These are phyloP conservation scores for Trypanosoma mega DNA, from an alignment of 208 protist species.

Conservation along the genomic window DNA sequence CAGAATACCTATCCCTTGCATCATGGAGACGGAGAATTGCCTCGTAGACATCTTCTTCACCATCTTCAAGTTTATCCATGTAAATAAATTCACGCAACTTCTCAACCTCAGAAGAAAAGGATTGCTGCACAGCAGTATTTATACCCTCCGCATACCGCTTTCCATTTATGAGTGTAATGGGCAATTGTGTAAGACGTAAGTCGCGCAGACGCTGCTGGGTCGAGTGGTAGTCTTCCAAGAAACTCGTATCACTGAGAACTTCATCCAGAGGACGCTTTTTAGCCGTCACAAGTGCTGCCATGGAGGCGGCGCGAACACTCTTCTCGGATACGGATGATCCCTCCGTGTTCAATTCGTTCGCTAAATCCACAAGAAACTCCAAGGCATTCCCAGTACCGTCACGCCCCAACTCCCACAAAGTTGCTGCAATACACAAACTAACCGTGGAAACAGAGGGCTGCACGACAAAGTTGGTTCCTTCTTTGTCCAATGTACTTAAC, in stretches of 20 bases:
- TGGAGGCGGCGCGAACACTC: background rate
- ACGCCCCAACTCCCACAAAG: conserved; percentile 28
- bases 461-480: background rate
- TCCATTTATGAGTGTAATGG: conserved; percentile 54
- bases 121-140: background rate
- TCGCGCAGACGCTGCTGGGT: conserved; percentile 36
- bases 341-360: background rate
- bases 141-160: conserved; percentile 8
- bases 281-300: conserved; percentile 5
- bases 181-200: conserved; percentile 20
- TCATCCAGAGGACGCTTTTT: conserved; percentile 9
- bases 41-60: conserved; percentile 44
- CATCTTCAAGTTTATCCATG: conserved; percentile 30
- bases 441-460: conserved; percentile 3
- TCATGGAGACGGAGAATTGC: conserved; percentile 38
- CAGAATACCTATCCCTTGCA: conserved; percentile 20
- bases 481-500: conserved; percentile 4
- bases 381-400: conserved; percentile 1
- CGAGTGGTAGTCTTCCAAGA: conserved; percentile 36
- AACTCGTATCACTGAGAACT: conserved; percentile 22
- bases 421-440: conserved; percentile 19
- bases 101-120: conserved; percentile 29
- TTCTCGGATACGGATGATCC: background rate
- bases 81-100: conserved; percentile 29
- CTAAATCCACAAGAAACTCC: conserved; percentile 13